Conservation (phyloP, 345 rosid genomes). For the Ceriops tagal region DNA sequence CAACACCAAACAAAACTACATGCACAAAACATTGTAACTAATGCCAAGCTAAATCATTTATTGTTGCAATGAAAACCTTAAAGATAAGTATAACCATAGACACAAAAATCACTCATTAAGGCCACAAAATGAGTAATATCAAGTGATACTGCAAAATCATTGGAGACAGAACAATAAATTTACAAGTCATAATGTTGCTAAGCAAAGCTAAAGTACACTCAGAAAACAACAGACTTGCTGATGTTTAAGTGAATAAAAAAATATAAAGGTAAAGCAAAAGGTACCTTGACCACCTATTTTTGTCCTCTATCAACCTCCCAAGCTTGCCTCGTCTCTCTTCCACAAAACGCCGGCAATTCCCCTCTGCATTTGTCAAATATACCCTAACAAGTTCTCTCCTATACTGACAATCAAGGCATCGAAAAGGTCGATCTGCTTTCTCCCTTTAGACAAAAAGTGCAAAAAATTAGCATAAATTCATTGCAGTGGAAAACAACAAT, state of each 20-base stretch:
- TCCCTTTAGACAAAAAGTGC: constrained; percentile 46
- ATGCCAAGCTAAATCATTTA: neutral
- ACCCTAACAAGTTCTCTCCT: constrained; percentile 93
- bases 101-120: neutral
- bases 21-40: no score
- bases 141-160: neutral
- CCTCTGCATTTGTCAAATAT: constrained; percentile 83
- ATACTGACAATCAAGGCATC: constrained; percentile 82
- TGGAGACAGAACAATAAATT: neutral
- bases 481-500: neutral
- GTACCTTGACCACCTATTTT: constrained; percentile 87
- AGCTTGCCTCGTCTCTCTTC: constrained; percentile 77
- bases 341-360: constrained; percentile 75
- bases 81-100: neutral
- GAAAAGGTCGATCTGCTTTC: constrained; percentile 83
- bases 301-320: constrained; percentile 68
- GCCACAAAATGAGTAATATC: neutral
- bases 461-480: neutral
- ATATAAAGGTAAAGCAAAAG: neutral
- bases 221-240: neutral
- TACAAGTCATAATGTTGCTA: neutral
- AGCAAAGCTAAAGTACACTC: neutral
- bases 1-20: neutral
- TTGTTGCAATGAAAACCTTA: neutral
- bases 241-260: neutral